Evolutionary conservation across 306 rosid species (phyloP).

Genomic region (Castanopsis chinensis): DNA sequence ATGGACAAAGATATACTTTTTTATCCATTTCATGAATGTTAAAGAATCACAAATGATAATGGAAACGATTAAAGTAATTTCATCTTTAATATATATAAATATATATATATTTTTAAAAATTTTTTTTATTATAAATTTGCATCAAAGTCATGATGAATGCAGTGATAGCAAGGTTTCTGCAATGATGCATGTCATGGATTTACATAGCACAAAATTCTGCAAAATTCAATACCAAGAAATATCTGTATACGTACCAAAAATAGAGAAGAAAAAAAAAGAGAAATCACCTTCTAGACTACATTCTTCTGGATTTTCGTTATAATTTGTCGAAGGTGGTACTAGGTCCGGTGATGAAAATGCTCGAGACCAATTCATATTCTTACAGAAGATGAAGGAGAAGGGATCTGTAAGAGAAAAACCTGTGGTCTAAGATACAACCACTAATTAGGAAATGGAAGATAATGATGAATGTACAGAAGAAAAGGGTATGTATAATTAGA

Average conservation of each 20-base stretch:
- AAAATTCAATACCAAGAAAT: not conserved
- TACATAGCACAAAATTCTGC: not conserved
- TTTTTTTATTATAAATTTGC: not conserved
- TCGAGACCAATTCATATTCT: slow-evolving; percentile 37
- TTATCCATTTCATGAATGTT: not conserved
- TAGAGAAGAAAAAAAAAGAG: too few relatives aligned
- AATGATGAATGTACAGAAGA: slow-evolving; percentile 14
- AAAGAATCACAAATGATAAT: not conserved
- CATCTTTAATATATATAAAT: too few relatives aligned
- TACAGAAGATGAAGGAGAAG: slow-evolving; percentile 17
- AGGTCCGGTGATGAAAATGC: slow-evolving; percentile 60
- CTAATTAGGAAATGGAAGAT: not conserved
- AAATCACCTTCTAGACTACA: slow-evolving; percentile 60
- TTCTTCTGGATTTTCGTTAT: slow-evolving; percentile 31
- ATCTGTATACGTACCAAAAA: not conserved
- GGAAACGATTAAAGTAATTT: not conserved
- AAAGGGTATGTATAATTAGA: not conserved
- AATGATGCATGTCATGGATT: not conserved
- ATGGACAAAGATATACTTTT: not conserved
- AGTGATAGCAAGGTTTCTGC: not conserved
- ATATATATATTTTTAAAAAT: too few relatives aligned
- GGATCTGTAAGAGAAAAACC: slow-evolving; percentile 9
- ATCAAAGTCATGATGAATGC: too few relatives aligned
- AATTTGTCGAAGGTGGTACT: slow-evolving; percentile 34
- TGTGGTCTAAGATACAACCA: slow-evolving; percentile 6